These are phyloP conservation scores for Stemphylium lycopersici DNA, from an alignment of 2,329 filamentous ascomycete genomes.

Conservation along the genomic window DNA sequence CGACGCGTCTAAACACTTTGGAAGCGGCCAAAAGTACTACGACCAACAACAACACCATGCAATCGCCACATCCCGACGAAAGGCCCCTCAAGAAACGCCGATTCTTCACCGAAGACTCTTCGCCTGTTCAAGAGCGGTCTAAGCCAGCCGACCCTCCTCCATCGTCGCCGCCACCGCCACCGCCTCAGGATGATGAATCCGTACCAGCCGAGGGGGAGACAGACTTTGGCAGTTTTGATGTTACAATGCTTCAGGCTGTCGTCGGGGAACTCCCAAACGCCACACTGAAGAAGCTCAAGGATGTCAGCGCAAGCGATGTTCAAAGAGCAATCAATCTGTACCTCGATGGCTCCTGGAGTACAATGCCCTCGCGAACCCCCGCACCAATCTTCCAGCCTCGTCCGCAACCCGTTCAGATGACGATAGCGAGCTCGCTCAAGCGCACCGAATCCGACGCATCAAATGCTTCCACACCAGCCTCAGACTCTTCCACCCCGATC, in stretches of 20 bases:
- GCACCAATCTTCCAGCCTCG: constrained; percentile 27
- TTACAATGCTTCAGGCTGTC: constrained; percentile 61
- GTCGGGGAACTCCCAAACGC: constrained; percentile 59
- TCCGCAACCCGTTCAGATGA: constrained; percentile 26
- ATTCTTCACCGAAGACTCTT: constrained; percentile 64
- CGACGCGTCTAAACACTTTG: constrained; percentile 31
- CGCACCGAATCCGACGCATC: constrained; percentile 36
- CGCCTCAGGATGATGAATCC: not conserved
- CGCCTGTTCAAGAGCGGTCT: constrained; percentile 28
- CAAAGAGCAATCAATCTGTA: constrained; percentile 69
- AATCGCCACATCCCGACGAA: constrained; percentile 55
- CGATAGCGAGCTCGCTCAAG: constrained; percentile 30
- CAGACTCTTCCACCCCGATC: constrained; percentile 26
- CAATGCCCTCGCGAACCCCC: constrained; percentile 22
- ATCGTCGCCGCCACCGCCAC: constrained; percentile 41
- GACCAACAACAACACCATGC: constrained; percentile 35
- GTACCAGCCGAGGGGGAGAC: constrained; percentile 14
- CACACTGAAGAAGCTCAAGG: constrained; percentile 56
- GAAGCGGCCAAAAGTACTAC: constrained; percentile 7
- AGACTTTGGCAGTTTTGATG: constrained; percentile 56
- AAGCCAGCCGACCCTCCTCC: constrained; percentile 34
- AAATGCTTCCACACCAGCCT: constrained; percentile 28
- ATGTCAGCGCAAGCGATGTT: constrained; percentile 59
- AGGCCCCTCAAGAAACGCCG: constrained; percentile 66
- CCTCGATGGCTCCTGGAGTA: constrained; percentile 68